Evolutionary conservation across 2,329 filamentous ascomycete species (phyloP), one percentile per base, ranked within the genome.

Genomic region (Dactylellina leptospora): DNA sequence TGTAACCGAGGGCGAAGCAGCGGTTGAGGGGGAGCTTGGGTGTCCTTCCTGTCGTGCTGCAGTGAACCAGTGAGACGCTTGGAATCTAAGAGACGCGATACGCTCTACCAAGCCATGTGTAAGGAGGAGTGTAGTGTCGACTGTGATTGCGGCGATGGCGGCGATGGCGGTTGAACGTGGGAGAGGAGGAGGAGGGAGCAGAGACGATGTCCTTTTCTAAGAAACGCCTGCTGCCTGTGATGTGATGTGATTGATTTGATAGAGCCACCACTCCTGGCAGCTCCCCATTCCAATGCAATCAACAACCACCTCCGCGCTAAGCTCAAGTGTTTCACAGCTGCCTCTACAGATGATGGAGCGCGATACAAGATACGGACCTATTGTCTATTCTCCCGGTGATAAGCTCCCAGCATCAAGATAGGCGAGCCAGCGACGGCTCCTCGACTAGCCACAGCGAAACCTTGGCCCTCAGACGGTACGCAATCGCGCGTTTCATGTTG

Each of bases 401-500:
- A 5, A 10, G 5, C 40, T 45, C 40, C n/a, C n/a, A n/a, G n/a
- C n/a, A n/a, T n/a, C n/a, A n/a, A n/a, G n/a, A n/a, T n/a, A n/a
- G n/a, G n/a, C n/a, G n/a, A n/a, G n/a, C 25, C 16, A 16, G 20
- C 23, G n/a, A n/a, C 36, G 13, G 40, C 4, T 23, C 11, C 20
- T 27, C 54, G 38, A 58, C 25, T n/a, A 18, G 27, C 55, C 55
- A 50, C 27, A 47, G 25, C 44, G 13, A 45, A 4, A 11, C 27
- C 48, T 48, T 48, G 44, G 59, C 60, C 40, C 25, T 11, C 22
- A 50, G 22, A 2, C 44, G 30, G 40, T 72, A 64, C 68, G 66
- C 59, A 59, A 63, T 72, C 48, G 59, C 45, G 28, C 36, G 68
- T 72, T 72, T 72, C 68, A 64, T 2, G 59, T 72, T 58, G 47